Conservation (phyloP, 1,284 basidiomycete genomes). For the Taiwanofungus camphoratus region DNA sequence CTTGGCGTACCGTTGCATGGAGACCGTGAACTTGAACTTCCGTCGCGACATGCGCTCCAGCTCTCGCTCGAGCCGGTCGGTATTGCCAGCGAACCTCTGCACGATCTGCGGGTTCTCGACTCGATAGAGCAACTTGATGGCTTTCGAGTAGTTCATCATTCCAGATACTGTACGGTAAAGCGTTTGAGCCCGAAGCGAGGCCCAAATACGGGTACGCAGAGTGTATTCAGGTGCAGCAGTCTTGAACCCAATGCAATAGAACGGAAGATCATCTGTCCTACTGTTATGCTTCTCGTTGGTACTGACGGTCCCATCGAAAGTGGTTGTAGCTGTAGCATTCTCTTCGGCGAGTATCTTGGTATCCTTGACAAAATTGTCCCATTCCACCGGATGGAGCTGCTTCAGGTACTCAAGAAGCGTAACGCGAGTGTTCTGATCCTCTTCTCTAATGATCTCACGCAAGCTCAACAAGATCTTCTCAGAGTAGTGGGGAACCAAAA, state of each 20-base stretch:
- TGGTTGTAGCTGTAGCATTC: slow-evolving; percentile 42
- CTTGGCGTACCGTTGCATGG: slow-evolving; percentile 99
- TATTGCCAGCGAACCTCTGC: slow-evolving; percentile 94
- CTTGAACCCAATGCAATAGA: slow-evolving; percentile 99
- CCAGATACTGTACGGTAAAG: slow-evolving; percentile 99
- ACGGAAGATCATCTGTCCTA: slow-evolving; percentile 92
- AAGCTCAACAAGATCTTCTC: slow-evolving; percentile 94
- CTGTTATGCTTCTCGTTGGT: slow-evolving; percentile 71
- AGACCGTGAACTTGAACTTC: slow-evolving; percentile 99
- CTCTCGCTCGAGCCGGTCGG: slow-evolving; percentile 94
- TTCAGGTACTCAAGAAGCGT: slow-evolving; percentile 96
- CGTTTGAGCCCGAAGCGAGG: slow-evolving; percentile 96
- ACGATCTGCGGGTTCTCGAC: slow-evolving; percentile 99
- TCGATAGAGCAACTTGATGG: slow-evolving; percentile 97
- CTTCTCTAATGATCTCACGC: slow-evolving; percentile 94
- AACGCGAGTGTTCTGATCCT: slow-evolving; percentile 93
- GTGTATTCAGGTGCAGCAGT: slow-evolving; percentile 98
- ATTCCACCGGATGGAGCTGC: slow-evolving; percentile 98
- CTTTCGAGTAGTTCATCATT: slow-evolving; percentile 99
- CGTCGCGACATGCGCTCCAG: slow-evolving; percentile 95
- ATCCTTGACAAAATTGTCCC: slow-evolving; percentile 99
- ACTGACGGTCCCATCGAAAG: slow-evolving; percentile 51
- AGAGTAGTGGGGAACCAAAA: slow-evolving; percentile 94
- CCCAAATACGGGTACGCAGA: slow-evolving; percentile 98
- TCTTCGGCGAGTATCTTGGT: slow-evolving; percentile 99